Evolutionary conservation across 2,329 filamentous ascomycete genomes (phyloP).

Genomic region (Lasiodiplodia hormozganensis): DNA sequence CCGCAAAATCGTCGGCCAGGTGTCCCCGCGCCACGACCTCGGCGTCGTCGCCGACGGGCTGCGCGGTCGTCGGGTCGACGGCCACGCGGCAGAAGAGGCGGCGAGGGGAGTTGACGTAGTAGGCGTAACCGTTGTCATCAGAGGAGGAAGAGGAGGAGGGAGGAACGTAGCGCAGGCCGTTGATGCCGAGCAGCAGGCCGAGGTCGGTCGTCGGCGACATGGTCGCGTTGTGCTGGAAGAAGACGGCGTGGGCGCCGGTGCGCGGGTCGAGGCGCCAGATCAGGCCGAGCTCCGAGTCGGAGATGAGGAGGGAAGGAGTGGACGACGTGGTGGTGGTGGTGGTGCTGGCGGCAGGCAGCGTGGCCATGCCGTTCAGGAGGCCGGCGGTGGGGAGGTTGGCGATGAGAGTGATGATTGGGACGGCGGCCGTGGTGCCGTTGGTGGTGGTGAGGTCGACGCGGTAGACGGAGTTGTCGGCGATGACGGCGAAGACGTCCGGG

Average conservation of each 20-base stretch:
- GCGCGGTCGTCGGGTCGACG: conserved; percentile 29
- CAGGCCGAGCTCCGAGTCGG: conserved; percentile 36
- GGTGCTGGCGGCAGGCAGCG: conserved; percentile 25
- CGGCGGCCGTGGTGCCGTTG: conserved; percentile 34
- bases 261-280: conserved; percentile 32
- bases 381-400: conserved; percentile 31
- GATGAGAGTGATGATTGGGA: conserved; percentile 33
- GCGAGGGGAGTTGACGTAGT: conserved; percentile 35
- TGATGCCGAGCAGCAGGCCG: conserved; percentile 31
- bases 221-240: conserved; percentile 31
- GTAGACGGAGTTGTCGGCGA: conserved; percentile 13
- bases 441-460: neutral
- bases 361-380: conserved; percentile 38
- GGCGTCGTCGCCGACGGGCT: neutral
- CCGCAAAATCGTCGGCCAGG: conserved; percentile 1
- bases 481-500: conserved; percentile 44
- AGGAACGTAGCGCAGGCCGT: conserved; percentile 34
- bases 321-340: too few relatives aligned
- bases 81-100: conserved; percentile 30
- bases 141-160: too few relatives aligned
- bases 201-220: conserved; percentile 31
- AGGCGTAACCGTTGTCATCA: conserved; percentile 18
- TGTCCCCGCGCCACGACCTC: neutral
- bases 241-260: conserved; percentile 30
- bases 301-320: conserved; percentile 32